These are phyloP conservation scores for Starmerella stigmatis DNA, from an alignment of 805 yeast genomes.

Conservation along the genomic window DNA sequence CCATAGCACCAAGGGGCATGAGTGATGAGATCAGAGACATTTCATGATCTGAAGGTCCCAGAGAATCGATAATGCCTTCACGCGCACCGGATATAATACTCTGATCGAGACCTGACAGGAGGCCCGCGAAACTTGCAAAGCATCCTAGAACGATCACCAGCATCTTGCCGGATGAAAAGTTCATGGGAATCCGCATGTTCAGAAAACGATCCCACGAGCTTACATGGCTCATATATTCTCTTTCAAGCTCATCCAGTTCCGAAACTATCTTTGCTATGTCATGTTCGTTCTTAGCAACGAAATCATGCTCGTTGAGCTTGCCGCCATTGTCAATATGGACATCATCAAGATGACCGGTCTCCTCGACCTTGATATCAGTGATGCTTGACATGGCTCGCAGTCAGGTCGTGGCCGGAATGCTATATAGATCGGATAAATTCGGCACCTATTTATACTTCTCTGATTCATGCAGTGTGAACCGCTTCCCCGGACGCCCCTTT, in stretches of 20 bases:
- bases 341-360: constrained; percentile 1
- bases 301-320: constrained; percentile 15
- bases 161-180: constrained; percentile 24
- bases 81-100: constrained; percentile 56
- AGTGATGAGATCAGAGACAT: constrained; percentile 46
- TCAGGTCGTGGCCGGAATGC: background rate
- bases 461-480: background rate
- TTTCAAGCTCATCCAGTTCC: constrained; percentile 15
- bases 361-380: constrained; percentile 3
- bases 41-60: constrained; percentile 35
- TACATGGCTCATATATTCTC: constrained; percentile 9
- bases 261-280: constrained; percentile 12
- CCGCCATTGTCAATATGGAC: constrained; percentile 14
- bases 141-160: constrained; percentile 43
- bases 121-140: constrained; percentile 55
- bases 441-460: background rate
- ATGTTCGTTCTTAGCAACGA: constrained; percentile 7
- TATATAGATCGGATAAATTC: background rate
- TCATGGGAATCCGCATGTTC: constrained; percentile 15
- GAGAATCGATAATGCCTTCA: constrained; percentile 39
- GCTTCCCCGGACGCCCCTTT: constrained; percentile 1
- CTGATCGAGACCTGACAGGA: constrained; percentile 59
- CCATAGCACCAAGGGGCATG: constrained; percentile 62
- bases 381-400: too few species aligned
- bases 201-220: constrained; percentile 16